A percentile compares a stretch with the other conserved stretches of the same genome.
Conservation (phyloP, 2,329 filamentous ascomycete genomes). For the Calonectria pauciramosa region DNA sequence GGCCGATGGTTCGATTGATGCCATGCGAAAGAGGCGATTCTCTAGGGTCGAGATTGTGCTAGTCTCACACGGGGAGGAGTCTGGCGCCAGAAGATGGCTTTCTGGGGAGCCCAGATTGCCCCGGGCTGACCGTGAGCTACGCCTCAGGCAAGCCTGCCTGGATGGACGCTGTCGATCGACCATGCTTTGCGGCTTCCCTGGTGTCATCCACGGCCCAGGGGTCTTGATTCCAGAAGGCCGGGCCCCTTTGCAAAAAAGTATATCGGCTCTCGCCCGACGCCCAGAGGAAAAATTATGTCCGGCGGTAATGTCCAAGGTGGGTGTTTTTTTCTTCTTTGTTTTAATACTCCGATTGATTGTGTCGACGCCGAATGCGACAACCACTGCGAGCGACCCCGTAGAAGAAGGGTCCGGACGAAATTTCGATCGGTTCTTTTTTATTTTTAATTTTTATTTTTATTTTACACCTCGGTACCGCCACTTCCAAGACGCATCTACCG, state of each 20-base stretch:
- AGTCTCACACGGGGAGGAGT: neutral
- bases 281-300: constrained; percentile 4
- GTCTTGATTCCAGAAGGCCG: constrained; percentile 7
- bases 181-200: constrained; percentile 7
- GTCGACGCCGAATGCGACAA: neutral
- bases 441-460: too few relatives aligned
- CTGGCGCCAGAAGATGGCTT: neutral
- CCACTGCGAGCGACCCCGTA: neutral
- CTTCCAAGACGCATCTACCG: neutral
- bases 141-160: constrained; percentile 10
- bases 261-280: constrained; percentile 8
- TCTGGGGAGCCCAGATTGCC: constrained; percentile 11
- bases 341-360: neutral
- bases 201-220: constrained; percentile 4
- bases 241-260: constrained; percentile 4
- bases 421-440: neutral
- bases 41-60: constrained; percentile 4
- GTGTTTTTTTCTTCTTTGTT: neutral
- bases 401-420: neutral
- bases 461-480: neutral
- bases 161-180: constrained; percentile 8
- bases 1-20: constrained; percentile 18
- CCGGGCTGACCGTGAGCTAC: neutral
- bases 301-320: neutral
- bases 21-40: neutral